These are phyloP conservation scores for Microcyclosporella mali DNA, from an alignment of 2,329 filamentous ascomycete species.

Conservation along the genomic window DNA sequence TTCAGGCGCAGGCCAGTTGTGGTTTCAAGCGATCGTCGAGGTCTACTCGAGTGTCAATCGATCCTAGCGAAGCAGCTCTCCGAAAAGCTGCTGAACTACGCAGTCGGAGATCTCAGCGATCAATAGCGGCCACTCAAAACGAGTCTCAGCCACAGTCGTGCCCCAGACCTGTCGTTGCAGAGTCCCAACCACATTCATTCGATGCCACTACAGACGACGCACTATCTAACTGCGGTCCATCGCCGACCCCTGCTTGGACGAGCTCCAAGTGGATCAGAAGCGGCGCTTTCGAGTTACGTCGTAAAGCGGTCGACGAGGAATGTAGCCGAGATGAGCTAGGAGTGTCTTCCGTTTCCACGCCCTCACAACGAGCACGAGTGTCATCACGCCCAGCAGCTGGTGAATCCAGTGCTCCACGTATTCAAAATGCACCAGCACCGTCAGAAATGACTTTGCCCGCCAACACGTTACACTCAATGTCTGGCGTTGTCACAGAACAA, in stretches of 20 bases:
- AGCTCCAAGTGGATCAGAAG: constrained; percentile 19
- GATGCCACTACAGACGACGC: constrained; percentile 2
- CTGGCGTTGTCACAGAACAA: no score
- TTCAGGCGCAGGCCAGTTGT: constrained; percentile 16
- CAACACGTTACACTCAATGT: no score
- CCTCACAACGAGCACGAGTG: constrained; percentile 10
- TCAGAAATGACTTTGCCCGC: not conserved
- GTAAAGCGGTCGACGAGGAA: constrained; percentile 19
- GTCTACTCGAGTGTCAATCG: constrained; percentile 9
- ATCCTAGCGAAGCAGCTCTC: constrained; percentile 17
- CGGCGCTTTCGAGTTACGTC: constrained; percentile 11
- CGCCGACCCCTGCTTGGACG: constrained; percentile 22
- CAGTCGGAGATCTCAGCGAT: constrained; percentile 3
- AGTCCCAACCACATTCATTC: constrained; percentile 8
- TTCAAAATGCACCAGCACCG: not conserved
- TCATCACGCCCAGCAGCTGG: not conserved
- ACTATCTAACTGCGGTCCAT: constrained; percentile 15
- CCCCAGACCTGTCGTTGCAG: constrained; percentile 9
- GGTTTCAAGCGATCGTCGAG: constrained; percentile 9
- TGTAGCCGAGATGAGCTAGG: constrained; percentile 21
- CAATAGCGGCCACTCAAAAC: not conserved
- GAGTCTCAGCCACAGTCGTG: constrained; percentile 12
- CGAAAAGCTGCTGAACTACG: constrained; percentile 15
- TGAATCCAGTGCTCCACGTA: not conserved
- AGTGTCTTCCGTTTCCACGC: constrained; percentile 14